These are phyloP conservation scores for Singerocomus inundabilis DNA, from an alignment of 1,284 basidiomycete genomes.

Conservation along the genomic window DNA sequence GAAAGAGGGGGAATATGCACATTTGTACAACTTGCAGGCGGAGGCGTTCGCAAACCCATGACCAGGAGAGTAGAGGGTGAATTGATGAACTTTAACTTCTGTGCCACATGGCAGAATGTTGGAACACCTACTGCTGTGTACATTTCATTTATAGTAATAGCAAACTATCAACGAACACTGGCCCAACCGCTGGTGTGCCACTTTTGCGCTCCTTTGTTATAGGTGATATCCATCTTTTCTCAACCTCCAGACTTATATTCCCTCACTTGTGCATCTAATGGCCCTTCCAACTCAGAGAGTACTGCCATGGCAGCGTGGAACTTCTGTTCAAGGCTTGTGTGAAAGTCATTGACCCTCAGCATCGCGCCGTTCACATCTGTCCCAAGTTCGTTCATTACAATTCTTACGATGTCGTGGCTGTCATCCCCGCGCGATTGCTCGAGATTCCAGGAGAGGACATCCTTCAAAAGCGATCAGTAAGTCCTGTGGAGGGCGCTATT, in stretches of 20 bases:
- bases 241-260: constrained; percentile 20
- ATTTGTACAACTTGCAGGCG: constrained; percentile 55
- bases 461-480: constrained; percentile 2
- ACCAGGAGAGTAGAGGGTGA: no score
- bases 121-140: no score
- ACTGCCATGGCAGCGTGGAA: constrained; percentile 8
- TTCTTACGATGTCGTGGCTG: constrained; percentile 38
- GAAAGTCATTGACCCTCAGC: constrained; percentile 29
- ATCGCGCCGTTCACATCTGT: constrained; percentile 35
- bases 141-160: not conserved
- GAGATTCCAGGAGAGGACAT: constrained; percentile 35
- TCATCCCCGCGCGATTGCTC: constrained; percentile 38
- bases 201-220: constrained; percentile 2
- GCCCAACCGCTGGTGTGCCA: not conserved
- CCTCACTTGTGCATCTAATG: constrained; percentile 25
- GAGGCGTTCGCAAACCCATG: constrained; percentile 40
- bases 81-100: no score
- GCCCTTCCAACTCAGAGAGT: constrained; percentile 8
- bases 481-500: not conserved
- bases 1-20: constrained; percentile 50
- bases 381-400: constrained; percentile 36
- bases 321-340: not conserved
- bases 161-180: constrained; percentile 8
- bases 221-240: constrained; percentile 14
- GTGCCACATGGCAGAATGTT: no score